phyloP scores from a whole-genome alignment of 179 eudicot genomes.

The Corrigiola litoralis region DNA sequence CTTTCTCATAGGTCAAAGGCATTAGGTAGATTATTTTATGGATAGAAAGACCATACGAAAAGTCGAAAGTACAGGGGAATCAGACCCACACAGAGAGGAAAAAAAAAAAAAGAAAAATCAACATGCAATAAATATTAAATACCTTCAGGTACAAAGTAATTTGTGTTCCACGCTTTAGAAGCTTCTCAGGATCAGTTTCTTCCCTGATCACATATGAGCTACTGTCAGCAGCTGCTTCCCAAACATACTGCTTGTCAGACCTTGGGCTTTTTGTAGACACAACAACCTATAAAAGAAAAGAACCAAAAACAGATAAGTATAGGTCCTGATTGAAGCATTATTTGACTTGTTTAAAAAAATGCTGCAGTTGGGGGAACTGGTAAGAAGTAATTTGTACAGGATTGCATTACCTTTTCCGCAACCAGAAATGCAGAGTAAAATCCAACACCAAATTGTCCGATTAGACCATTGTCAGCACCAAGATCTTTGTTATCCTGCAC shows the following conservation, averaged over 20 bases:
- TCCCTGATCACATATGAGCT: slow-evolving; percentile 80
- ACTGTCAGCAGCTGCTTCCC: slow-evolving; percentile 92
- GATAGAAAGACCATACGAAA: too few relatives aligned
- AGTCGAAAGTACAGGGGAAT: too few relatives aligned
- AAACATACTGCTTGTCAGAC: slow-evolving; percentile 87
- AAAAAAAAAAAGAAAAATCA: neutral
- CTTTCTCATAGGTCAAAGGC: too few relatives aligned
- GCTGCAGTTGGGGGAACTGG: neutral
- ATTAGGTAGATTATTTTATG: too few relatives aligned
- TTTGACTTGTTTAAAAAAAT: neutral
- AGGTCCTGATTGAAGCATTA: neutral
- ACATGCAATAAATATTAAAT: slow-evolving; percentile 4
- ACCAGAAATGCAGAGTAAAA: slow-evolving; percentile 98
- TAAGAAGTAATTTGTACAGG: neutral
- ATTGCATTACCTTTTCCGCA: slow-evolving; percentile 68
- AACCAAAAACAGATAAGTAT: neutral
- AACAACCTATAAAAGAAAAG: slow-evolving; percentile 49
- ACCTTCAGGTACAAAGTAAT: slow-evolving; percentile 83
- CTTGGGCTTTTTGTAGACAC: slow-evolving; percentile 90
- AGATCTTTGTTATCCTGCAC: slow-evolving; percentile 80
- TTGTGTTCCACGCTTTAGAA: slow-evolving; percentile 76
- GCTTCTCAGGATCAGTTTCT: slow-evolving; percentile 86
- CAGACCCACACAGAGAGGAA: too few relatives aligned
- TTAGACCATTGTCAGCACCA: slow-evolving; percentile 81
- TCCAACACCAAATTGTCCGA: slow-evolving; percentile 99